These are phyloP conservation scores for Ophiostoma australiae DNA, from an alignment of 2,329 filamentous ascomycete genomes.

Conservation along the genomic window DNA sequence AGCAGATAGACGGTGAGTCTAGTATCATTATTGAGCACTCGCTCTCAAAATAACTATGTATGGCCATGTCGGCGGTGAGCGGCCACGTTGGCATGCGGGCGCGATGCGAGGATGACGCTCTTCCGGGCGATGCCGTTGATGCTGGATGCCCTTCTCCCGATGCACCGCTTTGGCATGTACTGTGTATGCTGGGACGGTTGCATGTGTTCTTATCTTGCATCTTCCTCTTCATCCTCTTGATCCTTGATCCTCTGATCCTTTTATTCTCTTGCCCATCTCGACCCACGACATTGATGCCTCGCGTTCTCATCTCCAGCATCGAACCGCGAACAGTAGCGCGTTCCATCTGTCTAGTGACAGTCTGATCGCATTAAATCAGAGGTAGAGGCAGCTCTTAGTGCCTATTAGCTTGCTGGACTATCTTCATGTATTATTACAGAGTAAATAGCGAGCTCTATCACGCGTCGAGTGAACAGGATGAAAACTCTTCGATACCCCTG, in stretches of 20 bases:
- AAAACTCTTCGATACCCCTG: conserved; percentile 3
- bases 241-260: not conserved
- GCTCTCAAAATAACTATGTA: too few species aligned
- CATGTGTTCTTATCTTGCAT: not conserved
- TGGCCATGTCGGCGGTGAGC: not conserved
- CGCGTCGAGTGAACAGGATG: not conserved
- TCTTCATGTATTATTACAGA: too few species aligned
- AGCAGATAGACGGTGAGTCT: not conserved
- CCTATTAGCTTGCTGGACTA: too few species aligned
- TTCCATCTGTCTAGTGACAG: too few species aligned
- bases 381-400: too few species aligned
- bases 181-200: not conserved
- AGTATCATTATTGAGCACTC: not conserved
- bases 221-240: not conserved
- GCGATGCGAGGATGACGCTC: not conserved
- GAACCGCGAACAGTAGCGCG: too few species aligned
- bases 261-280: not conserved
- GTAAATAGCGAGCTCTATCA: too few species aligned
- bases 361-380: not conserved
- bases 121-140: not conserved
- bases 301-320: not conserved
- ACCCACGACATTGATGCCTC: not conserved
- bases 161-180: not conserved
- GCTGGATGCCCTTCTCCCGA: not conserved
- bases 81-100: not conserved